Conservation (phyloP, 352 stramenopile species). For the Blastocystis sp. region DNA sequence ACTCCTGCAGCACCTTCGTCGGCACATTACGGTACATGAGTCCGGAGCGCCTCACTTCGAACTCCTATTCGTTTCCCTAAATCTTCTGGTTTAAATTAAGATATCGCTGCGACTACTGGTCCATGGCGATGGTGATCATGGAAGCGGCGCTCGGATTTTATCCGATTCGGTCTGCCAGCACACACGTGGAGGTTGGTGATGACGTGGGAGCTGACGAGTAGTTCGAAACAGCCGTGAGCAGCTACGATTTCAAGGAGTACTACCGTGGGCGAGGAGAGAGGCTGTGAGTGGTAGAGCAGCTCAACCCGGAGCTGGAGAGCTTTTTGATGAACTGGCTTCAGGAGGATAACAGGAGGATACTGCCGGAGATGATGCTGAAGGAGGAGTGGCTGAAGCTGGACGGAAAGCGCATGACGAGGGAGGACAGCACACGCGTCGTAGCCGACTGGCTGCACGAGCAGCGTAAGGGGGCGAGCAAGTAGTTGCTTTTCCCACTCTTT, state of each 20-base stretch:
- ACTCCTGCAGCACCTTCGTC: slow-evolving; percentile 26
- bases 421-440: slow-evolving; percentile 22
- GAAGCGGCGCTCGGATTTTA: slow-evolving; percentile 53
- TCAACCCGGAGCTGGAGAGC: slow-evolving; percentile 48
- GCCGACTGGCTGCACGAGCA: slow-evolving; percentile 15
- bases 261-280: neutral
- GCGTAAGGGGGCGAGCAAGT: neutral
- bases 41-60: slow-evolving; percentile 33
- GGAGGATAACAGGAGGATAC: slow-evolving; percentile 16
- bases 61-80: slow-evolving; percentile 5
- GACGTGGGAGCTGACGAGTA: neutral
- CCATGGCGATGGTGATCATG: slow-evolving; percentile 64
- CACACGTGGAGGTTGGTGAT: slow-evolving; percentile 10
- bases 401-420: slow-evolving; percentile 17
- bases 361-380: slow-evolving; percentile 51
- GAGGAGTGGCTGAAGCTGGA: slow-evolving; percentile 33
- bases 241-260: slow-evolving; percentile 10
- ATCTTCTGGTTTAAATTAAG: neutral
- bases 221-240: slow-evolving; percentile 24
- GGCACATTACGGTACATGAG: slow-evolving; percentile 58
- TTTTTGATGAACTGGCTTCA: slow-evolving; percentile 60
- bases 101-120: slow-evolving; percentile 63
- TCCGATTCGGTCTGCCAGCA: neutral
- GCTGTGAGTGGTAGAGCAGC: neutral
- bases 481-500: neutral